phyloP scores from a whole-genome alignment of 1,139 yeast genomes.

The Zygosaccharomyces pseudobailii region DNA sequence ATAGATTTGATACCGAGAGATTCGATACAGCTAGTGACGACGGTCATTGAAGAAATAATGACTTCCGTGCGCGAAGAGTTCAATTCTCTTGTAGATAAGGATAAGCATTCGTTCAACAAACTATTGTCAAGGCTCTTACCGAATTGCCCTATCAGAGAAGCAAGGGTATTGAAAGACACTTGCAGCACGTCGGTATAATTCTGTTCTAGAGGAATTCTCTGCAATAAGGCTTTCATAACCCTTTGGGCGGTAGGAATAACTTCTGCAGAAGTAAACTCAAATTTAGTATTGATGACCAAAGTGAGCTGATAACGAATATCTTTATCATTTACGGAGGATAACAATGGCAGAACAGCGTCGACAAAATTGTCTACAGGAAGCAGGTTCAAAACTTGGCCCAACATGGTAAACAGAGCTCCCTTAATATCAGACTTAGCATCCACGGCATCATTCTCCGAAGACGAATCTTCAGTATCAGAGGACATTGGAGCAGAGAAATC shows the following conservation, averaged over 20 bases:
- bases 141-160: constrained; percentile 59
- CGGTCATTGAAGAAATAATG: constrained; percentile 70
- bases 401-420: constrained; percentile 41
- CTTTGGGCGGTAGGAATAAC: constrained; percentile 47
- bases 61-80: constrained; percentile 53
- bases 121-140: constrained; percentile 48
- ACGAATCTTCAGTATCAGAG: constrained; percentile 16
- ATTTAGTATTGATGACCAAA: constrained; percentile 59
- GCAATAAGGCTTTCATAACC: constrained; percentile 46
- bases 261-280: constrained; percentile 62
- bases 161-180: constrained; percentile 65
- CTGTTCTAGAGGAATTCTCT: constrained; percentile 40
- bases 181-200: constrained; percentile 52
- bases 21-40: constrained; percentile 63
- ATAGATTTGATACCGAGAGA: constrained; percentile 81
- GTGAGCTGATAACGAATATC: constrained; percentile 52
- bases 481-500: constrained; percentile 6
- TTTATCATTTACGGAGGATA: constrained; percentile 27
- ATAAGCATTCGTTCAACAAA: constrained; percentile 46
- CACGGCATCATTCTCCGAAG: constrained; percentile 17
- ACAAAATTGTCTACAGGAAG: constrained; percentile 74
- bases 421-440: constrained; percentile 26
- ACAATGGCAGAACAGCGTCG: constrained; percentile 53
- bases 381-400: constrained; percentile 60
- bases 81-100: constrained; percentile 47